A percentile compares a stretch with the other conserved stretches of the same genome.
Evolutionary conservation across 495 filamentous ascomycete species (phyloP).

Genomic region (Letharia columbiana): DNA sequence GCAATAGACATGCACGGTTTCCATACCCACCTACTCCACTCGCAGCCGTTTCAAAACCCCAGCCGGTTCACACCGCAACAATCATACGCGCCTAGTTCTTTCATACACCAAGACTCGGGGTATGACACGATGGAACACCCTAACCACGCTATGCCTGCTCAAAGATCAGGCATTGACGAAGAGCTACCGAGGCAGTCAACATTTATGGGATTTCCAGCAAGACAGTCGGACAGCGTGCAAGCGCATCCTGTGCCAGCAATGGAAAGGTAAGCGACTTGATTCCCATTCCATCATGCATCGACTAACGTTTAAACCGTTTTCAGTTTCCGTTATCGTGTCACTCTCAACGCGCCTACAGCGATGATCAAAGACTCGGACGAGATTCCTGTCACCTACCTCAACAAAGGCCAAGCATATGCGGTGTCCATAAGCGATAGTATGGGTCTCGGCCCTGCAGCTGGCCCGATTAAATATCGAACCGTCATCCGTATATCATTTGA

Average conservation of each 20-base stretch:
- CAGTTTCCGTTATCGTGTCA: constrained; percentile 86
- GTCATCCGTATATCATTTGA: constrained; percentile 90
- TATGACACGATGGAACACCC: constrained; percentile 69
- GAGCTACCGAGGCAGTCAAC: constrained; percentile 35
- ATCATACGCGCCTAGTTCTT: constrained; percentile 71
- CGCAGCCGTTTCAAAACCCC: constrained; percentile 62
- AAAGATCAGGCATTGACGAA: constrained; percentile 38
- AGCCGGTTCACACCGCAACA: constrained; percentile 61
- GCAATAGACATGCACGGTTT: constrained; percentile 49
- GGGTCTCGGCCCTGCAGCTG: constrained; percentile 27
- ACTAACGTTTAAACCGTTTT: constrained; percentile 22
- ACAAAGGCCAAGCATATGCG: constrained; percentile 90
- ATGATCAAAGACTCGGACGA: constrained; percentile 85
- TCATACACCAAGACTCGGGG: constrained; percentile 63
- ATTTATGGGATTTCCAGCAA: constrained; percentile 28
- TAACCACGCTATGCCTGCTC: constrained; percentile 50
- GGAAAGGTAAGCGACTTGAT: constrained; percentile 37
- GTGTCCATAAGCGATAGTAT: constrained; percentile 67
- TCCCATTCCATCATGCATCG: constrained; percentile 34
- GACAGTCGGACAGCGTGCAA: constrained; percentile 29
- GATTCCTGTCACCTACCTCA: constrained; percentile 90
- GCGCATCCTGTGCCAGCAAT: constrained; percentile 33
- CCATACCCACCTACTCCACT: constrained; percentile 50
- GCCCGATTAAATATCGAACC: constrained; percentile 61
- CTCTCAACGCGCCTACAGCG: constrained; percentile 88